Evolutionary conservation across 2,329 filamentous ascomycete genomes (phyloP).

Genomic region (Zelopaecilomyces penicillatus): DNA sequence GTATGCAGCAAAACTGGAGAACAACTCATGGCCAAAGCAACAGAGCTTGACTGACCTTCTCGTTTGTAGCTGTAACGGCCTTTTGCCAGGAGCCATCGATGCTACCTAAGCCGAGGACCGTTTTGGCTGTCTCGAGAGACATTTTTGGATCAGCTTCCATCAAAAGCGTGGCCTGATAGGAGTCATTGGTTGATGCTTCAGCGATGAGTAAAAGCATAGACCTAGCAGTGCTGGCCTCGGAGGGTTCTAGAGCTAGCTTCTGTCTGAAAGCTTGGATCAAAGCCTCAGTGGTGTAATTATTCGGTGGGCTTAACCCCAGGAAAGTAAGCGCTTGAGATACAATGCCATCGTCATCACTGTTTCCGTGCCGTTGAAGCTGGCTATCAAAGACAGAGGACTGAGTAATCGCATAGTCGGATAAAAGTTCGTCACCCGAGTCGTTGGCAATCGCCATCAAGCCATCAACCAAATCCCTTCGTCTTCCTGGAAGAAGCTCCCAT

Average conservation of each 20-base stretch:
- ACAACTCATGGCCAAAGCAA: not conserved
- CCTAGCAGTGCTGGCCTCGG: conserved; percentile 21
- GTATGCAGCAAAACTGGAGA: not conserved
- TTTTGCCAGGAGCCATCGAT: conserved; percentile 4
- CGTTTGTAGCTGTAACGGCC: conserved; percentile 17
- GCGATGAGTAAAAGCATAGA: conserved; percentile 28
- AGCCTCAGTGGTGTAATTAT: conserved; percentile 26
- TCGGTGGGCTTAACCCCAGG: conserved; percentile 26
- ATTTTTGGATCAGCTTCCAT: conserved; percentile 28
- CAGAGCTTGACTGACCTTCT: conserved; percentile 17
- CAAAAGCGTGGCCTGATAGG: conserved; percentile 23
- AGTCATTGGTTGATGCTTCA: conserved; percentile 24
- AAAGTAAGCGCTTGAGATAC: conserved; percentile 25
- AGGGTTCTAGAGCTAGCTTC: conserved; percentile 24
- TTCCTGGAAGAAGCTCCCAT: conserved; percentile 27
- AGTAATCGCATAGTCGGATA: conserved; percentile 29
- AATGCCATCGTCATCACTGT: conserved; percentile 22
- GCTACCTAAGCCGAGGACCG: conserved; percentile 18
- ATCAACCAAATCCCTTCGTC: conserved; percentile 23
- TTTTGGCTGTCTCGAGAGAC: conserved; percentile 25
- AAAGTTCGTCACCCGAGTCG: conserved; percentile 24
- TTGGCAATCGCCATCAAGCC: conserved; percentile 26
- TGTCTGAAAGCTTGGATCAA: conserved; percentile 27
- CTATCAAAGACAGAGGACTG: conserved; percentile 33
- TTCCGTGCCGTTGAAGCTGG: conserved; percentile 20